Base-by-base conservation (phyloP, 2,329 filamentous ascomycete genomes). In the Fusarium sacchari region DNA sequence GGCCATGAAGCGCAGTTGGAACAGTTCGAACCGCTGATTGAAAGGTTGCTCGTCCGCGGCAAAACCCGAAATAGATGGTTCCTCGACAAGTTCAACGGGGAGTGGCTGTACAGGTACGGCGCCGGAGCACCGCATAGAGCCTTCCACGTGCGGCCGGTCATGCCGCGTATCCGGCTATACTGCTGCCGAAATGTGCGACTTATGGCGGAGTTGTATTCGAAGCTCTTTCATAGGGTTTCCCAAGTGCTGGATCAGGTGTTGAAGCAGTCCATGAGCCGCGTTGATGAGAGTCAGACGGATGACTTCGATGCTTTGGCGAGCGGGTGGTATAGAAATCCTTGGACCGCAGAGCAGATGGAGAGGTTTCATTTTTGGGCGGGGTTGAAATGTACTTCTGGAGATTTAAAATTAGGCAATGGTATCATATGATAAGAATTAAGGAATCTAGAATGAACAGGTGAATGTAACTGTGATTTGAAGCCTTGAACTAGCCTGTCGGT, bases 121-220 rank as follows among this genome's bases (percentile, higher is more conserved):
- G 7, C 24, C 17, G 5, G 14, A 6, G 24, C 5, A 5, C 24
- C 10, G 10, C 20, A 18, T 5, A 1, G 0, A 14, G 50, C 18
- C 11, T 55, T 55, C 10, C 20, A 55, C 5, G 2, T 6, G 4
- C 34, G 24, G 1, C 50, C 50, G 15, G 3, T 55, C 1, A 2
- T 17, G 1, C 4, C 15, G 4, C 12, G 18, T 7, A 14, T 18
- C 2, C 14, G 8, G 13, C 1, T 18, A 28, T 55, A 55, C 14
- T 55, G 50, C 34, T 55, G 20, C 7, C 34, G 50, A 7, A 55
- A 55, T 14, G 5, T n/a, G 1, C 24, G 26, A 1, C n/a, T 55
- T 2, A 40, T 55, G 50, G 24, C 50, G 0, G 20, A 40, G 14
- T 10, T 52, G 13, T 52, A 52, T n/a, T n/a, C n/a, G n/a, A n/a